Evolutionary conservation across 2,329 filamentous ascomycete genomes (phyloP).

Genomic region (Colletotrichum graminicola): DNA sequence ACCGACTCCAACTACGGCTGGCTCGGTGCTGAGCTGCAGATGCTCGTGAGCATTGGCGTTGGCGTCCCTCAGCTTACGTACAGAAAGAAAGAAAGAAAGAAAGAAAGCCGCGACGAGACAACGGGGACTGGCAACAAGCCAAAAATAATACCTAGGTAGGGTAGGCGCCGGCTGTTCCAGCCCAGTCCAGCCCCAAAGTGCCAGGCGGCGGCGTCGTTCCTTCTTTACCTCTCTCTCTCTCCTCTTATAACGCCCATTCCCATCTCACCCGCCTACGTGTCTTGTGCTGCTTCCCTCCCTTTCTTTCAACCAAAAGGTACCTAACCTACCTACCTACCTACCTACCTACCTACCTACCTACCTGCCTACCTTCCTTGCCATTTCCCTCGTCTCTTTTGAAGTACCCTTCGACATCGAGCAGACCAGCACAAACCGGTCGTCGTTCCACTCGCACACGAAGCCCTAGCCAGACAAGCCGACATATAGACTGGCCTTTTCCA

Average conservation of each 20-base stretch:
- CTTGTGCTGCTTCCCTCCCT: not conserved
- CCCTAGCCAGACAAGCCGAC: not conserved
- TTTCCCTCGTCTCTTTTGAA: not conserved
- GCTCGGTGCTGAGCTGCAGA: conserved; percentile 33
- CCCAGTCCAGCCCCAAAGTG: conserved; percentile 22
- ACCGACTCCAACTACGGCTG: conserved; percentile 9
- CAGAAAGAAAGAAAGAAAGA: too few species aligned
- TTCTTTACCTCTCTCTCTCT: conserved; percentile 23
- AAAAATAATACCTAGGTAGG: not conserved
- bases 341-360: not conserved
- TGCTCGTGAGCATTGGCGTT: conserved; percentile 34
- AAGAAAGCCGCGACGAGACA: conserved; percentile 14
- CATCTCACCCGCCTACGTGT: conserved; percentile 2
- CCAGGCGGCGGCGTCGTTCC: conserved; percentile 10
- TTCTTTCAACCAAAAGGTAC: not conserved
- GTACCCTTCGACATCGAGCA: too few species aligned
- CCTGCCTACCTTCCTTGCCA: not conserved
- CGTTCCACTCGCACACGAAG: not conserved
- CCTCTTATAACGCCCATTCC: conserved; percentile 26
- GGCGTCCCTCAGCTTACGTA: conserved; percentile 32
- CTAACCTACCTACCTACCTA: not conserved
- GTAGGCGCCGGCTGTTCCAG: not conserved
- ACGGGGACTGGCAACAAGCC: conserved; percentile 29
- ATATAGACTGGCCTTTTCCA: not conserved
- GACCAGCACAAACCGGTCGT: not conserved